phyloP scores from a whole-genome alignment of 1,284 basidiomycete species.

The Tausonia pullulans region DNA sequence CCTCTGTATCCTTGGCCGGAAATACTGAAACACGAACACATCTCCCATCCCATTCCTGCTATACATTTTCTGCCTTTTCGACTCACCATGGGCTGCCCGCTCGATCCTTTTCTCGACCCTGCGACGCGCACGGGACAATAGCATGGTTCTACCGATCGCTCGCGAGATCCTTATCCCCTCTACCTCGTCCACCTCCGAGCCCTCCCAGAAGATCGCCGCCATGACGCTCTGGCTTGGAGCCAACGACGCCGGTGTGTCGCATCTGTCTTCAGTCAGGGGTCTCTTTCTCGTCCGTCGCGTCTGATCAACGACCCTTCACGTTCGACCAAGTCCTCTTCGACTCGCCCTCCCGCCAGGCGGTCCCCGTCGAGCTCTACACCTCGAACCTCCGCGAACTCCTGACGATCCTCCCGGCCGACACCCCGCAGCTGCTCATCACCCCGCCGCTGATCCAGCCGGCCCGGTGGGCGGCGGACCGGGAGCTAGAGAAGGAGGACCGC shows the following conservation, averaged over 20 bases:
- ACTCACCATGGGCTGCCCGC: no score
- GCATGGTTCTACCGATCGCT: constrained; percentile 10
- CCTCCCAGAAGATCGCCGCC: neutral
- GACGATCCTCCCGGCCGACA: constrained; percentile 3
- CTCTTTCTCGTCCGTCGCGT: neutral
- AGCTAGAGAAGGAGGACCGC: neutral
- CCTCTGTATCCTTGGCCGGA: no score
- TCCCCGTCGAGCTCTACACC: constrained; percentile 2
- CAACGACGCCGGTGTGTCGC: constrained; percentile 1
- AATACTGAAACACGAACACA: no score
- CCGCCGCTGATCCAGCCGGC: constrained; percentile 8
- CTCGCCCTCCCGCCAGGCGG: neutral
- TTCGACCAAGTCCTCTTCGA: neutral
- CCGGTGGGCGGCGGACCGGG: neutral
- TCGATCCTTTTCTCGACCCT: neutral
- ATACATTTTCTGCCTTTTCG: no score
- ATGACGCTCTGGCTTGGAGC: constrained; percentile 13
- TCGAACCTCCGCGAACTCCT: constrained; percentile 8
- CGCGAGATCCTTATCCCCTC: neutral
- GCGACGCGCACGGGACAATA: neutral
- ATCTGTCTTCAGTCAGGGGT: neutral
- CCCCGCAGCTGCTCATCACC: constrained; percentile 9
- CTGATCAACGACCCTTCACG: neutral
- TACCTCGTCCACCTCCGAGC: neutral
- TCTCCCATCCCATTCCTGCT: no score